phyloP scores from a whole-genome alignment of 345 rosid species.

The Odontarrhena argentea region DNA sequence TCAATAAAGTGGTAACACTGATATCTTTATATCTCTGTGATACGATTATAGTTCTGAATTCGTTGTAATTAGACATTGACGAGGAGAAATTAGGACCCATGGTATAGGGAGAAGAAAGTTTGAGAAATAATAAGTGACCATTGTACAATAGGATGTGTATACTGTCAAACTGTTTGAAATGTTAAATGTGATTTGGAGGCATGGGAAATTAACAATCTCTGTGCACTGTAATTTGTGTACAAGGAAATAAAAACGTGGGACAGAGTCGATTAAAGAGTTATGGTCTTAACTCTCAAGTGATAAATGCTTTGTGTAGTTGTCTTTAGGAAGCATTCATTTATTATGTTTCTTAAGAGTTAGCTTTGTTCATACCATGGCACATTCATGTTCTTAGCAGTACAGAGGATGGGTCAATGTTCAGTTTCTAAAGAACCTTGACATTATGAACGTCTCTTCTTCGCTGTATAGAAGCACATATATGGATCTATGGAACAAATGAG shows the following conservation, averaged over 20 bases:
- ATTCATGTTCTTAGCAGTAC: slow-evolving; percentile 15
- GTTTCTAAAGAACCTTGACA: slow-evolving; percentile 9
- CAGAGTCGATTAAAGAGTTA: slow-evolving; percentile 24
- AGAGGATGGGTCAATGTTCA: slow-evolving; percentile 14
- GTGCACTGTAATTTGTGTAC: slow-evolving; percentile 22
- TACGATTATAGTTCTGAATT: slow-evolving; percentile 16
- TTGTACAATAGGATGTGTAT: slow-evolving; percentile 1
- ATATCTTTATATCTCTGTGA: slow-evolving; percentile 9
- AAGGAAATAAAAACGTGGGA: slow-evolving; percentile 23
- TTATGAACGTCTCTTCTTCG: background rate
- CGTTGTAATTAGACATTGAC: slow-evolving; percentile 15
- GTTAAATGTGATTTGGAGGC: slow-evolving; percentile 11
- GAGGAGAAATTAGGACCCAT: slow-evolving; percentile 16
- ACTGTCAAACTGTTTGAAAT: slow-evolving; percentile 5
- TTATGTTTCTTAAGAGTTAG: slow-evolving; percentile 8
- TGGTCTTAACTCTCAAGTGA: slow-evolving; percentile 20
- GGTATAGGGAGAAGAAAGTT: slow-evolving; percentile 3
- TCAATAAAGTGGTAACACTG: slow-evolving; percentile 21
- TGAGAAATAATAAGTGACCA: slow-evolving; percentile 11
- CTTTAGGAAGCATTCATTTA: slow-evolving; percentile 15
- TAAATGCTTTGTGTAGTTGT: slow-evolving; percentile 31
- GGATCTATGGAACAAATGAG: background rate
- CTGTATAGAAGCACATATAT: background rate
- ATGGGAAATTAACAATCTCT: slow-evolving; percentile 31
- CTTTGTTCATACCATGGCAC: background rate